Conservation (phyloP, 495 filamentous ascomycete species). For the Lasiosphaeriaceae sp. region DNA sequence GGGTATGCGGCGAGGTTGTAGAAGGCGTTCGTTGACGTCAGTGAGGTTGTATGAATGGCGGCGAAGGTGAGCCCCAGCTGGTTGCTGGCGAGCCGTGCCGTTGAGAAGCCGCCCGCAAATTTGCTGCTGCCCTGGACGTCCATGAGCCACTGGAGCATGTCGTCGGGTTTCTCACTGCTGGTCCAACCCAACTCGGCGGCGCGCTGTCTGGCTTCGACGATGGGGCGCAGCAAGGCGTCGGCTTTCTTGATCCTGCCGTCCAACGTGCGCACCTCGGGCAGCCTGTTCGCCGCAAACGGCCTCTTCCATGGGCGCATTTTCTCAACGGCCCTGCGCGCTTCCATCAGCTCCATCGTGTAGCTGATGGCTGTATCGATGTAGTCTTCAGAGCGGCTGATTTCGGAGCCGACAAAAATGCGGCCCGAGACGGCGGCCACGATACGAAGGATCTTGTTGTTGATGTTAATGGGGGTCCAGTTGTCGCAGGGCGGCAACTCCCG, state of each 20-base stretch:
- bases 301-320: constrained; percentile 28
- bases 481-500: constrained; percentile 26
- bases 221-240: constrained; percentile 25
- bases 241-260: constrained; percentile 24
- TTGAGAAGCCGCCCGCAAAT: constrained; percentile 15
- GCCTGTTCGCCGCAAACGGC: constrained; percentile 25
- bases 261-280: constrained; percentile 30
- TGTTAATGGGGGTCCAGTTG: constrained; percentile 40
- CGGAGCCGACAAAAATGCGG: constrained; percentile 54
- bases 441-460: constrained; percentile 37
- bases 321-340: constrained; percentile 26
- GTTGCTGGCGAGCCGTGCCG: constrained; percentile 21
- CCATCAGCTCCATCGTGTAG: constrained; percentile 51
- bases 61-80: constrained; percentile 46
- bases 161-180: constrained; percentile 26
- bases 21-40: constrained; percentile 41
- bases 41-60: constrained; percentile 48
- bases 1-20: constrained; percentile 42
- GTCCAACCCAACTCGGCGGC: constrained; percentile 3
- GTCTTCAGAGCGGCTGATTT: constrained; percentile 49
- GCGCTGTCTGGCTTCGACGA: constrained; percentile 23
- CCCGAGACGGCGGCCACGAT: constrained; percentile 56
- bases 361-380: constrained; percentile 56
- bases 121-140: constrained; percentile 18
- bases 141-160: constrained; percentile 41